These are phyloP conservation scores for Glycine latifolia DNA, from an alignment of 306 rosid genomes.

Conservation along the genomic window DNA sequence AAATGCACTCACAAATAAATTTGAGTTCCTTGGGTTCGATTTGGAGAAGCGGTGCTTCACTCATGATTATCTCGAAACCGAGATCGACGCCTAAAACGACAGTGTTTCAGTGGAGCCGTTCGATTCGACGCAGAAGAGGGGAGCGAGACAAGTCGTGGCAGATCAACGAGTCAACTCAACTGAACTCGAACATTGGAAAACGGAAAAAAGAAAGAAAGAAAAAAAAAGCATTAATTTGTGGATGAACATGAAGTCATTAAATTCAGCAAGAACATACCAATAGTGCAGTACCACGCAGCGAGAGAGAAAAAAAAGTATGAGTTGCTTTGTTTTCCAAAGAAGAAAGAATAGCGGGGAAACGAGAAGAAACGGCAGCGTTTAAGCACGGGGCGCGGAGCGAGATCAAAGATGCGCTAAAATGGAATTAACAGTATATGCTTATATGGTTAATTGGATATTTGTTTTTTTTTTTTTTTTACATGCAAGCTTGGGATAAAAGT, in stretches of 20 bases:
- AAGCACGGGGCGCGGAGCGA: background rate
- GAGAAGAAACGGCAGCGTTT: slow-evolving; percentile 27
- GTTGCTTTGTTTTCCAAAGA: background rate
- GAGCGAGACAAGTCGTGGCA: slow-evolving; percentile 35
- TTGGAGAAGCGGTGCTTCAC: slow-evolving; percentile 60
- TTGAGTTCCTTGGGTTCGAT: slow-evolving; percentile 85
- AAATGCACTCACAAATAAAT: slow-evolving; percentile 67
- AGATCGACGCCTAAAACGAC: slow-evolving; percentile 44
- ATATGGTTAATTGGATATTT: background rate
- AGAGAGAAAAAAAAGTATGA: slow-evolving; percentile 4
- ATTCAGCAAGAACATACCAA: slow-evolving; percentile 29
- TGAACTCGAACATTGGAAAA: slow-evolving; percentile 33
- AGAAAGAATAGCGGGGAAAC: background rate
- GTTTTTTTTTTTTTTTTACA: background rate
- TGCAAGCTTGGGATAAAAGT: background rate
- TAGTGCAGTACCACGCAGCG: background rate
- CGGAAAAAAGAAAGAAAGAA: background rate
- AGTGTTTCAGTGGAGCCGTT: slow-evolving; percentile 28
- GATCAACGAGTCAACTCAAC: slow-evolving; percentile 48
- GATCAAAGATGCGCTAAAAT: background rate
- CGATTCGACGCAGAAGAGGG: slow-evolving; percentile 29
- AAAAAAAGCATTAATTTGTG: background rate
- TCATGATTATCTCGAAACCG: slow-evolving; percentile 60
- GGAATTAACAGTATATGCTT: background rate
- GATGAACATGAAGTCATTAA: background rate